Conservation (phyloP, 176 grass and related monocot species). For the Hyparrhenia diplandra region DNA sequence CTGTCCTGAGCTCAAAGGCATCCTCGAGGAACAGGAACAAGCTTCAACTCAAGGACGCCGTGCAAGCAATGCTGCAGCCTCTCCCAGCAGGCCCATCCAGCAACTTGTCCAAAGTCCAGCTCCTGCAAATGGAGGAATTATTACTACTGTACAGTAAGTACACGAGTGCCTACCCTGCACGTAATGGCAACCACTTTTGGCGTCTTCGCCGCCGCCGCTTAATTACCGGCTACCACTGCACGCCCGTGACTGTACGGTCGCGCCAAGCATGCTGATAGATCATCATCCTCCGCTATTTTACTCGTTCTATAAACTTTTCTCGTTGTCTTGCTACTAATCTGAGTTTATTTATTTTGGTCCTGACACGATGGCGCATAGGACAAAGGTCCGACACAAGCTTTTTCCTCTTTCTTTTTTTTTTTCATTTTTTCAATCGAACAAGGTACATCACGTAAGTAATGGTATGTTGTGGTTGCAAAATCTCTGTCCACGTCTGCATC, state of each 20-base stretch:
- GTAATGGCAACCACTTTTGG: conserved; percentile 8
- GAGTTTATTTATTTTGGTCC: background rate
- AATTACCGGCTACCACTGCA: background rate
- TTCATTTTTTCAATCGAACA: background rate
- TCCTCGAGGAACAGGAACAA: too few species aligned
- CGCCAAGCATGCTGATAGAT: background rate
- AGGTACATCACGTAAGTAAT: background rate
- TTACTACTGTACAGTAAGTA: too few species aligned
- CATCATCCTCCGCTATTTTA: background rate
- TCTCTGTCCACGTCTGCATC: background rate
- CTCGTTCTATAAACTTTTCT: background rate
- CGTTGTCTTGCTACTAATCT: background rate
- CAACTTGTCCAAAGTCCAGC: too few species aligned
- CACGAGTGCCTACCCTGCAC: too few species aligned
- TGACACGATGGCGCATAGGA: background rate
- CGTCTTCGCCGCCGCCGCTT: background rate
- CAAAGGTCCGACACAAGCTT: background rate
- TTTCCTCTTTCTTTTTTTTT: background rate
- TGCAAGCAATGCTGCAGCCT: too few species aligned
- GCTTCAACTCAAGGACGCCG: too few species aligned
- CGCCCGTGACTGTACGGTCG: conserved; percentile 5
- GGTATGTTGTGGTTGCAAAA: background rate
- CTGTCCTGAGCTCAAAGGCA: too few species aligned
- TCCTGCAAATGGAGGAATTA: too few species aligned
- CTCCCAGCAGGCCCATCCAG: too few species aligned